Percentiles rank a stretch among this genome's conserved stretches.
Evolutionary conservation across 2,329 filamentous ascomycete genomes (phyloP).

Genomic region (Fusarium oxysporum): DNA sequence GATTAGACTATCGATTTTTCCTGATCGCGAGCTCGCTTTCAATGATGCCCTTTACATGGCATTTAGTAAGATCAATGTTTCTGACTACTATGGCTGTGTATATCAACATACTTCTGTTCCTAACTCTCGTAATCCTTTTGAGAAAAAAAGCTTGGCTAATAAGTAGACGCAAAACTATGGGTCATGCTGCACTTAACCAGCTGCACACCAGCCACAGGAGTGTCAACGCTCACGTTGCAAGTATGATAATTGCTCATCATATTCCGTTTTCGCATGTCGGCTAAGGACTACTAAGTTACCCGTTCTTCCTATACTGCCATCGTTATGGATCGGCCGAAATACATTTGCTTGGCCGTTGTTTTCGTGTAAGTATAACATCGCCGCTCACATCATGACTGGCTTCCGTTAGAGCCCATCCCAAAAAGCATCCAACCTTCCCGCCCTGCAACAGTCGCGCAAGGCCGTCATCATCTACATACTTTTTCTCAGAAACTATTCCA

Average conservation of each 20-base stretch:
- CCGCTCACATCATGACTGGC: slow-evolving; percentile 16
- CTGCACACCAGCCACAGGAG: background rate
- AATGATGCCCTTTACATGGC: background rate
- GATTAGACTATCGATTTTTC: background rate
- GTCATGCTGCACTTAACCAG: background rate
- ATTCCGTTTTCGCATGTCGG: slow-evolving; percentile 5
- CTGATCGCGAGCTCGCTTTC: background rate
- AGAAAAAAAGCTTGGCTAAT: background rate
- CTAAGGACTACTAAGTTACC: slow-evolving; percentile 16
- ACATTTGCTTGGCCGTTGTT: slow-evolving; percentile 9
- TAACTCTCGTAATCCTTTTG: background rate
- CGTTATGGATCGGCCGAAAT: background rate
- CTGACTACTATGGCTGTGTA: background rate
- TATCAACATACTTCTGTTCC: background rate
- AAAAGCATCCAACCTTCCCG: slow-evolving; percentile 43
- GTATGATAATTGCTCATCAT: background rate
- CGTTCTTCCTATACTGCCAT: slow-evolving; percentile 9
- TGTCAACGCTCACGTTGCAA: background rate
- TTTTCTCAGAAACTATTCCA: slow-evolving; percentile 26
- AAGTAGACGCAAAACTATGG: background rate
- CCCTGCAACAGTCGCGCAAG: slow-evolving; percentile 32
- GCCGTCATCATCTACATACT: slow-evolving; percentile 8
- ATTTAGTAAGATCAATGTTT: background rate
- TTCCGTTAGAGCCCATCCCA: slow-evolving; percentile 40
- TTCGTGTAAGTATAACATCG: slow-evolving; percentile 10